Conservation (phyloP, 208 protist genomes). For the Trypanosoma rangeli region DNA sequence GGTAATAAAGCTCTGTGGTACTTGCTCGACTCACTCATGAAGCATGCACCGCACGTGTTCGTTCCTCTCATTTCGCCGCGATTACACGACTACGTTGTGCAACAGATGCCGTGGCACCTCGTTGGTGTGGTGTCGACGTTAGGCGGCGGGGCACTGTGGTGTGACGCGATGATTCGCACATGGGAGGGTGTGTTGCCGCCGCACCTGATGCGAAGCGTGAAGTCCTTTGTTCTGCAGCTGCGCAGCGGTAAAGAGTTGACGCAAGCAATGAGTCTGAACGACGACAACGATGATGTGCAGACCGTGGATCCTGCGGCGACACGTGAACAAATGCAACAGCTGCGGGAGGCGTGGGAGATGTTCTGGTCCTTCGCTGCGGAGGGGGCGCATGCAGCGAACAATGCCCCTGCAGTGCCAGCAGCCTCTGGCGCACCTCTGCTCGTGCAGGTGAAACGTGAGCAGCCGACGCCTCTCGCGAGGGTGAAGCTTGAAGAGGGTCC, state of each 20-base stretch:
- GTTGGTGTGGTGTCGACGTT: conserved; percentile 27
- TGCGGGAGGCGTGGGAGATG: conserved; percentile 63
- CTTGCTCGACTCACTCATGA: conserved; percentile 71
- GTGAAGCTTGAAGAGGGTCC: conserved; percentile 20
- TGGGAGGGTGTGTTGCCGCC: conserved; percentile 62
- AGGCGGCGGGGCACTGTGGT: conserved; percentile 45
- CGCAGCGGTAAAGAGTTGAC: conserved; percentile 61
- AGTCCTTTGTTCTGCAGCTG: conserved; percentile 59
- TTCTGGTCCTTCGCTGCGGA: conserved; percentile 45
- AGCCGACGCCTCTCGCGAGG: not conserved
- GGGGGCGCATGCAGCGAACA: not conserved
- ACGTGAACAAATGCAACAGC: conserved; percentile 40
- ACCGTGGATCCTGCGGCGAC: conserved; percentile 37
- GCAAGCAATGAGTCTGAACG: conserved; percentile 36
- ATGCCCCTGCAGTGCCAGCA: not conserved
- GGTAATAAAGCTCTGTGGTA: conserved; percentile 71
- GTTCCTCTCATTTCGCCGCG: conserved; percentile 64
- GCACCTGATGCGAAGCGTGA: conserved; percentile 39
- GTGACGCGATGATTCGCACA: conserved; percentile 63
- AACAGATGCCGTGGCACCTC: conserved; percentile 69
- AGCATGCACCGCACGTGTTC: conserved; percentile 74
- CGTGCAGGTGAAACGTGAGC: not conserved
- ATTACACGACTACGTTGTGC: conserved; percentile 66
- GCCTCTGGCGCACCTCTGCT: conserved; percentile 6
- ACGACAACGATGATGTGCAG: conserved; percentile 19